phyloP scores from a whole-genome alignment of 108 stramenopile genomes.

The Phaeodactylum tricornutum region DNA sequence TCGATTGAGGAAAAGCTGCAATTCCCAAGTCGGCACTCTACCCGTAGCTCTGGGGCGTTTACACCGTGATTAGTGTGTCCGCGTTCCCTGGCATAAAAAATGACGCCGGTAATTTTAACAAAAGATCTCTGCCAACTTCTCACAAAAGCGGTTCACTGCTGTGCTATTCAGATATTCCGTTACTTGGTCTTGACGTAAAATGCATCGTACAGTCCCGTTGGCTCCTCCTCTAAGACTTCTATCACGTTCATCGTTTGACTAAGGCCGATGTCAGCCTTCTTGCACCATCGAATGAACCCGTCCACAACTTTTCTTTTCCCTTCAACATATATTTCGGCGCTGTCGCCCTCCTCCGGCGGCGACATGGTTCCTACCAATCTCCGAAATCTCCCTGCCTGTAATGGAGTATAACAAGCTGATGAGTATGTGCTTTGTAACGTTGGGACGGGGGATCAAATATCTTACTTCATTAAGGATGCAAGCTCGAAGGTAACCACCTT shows the following conservation, averaged over 20 bases:
- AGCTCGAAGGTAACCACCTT: constrained; percentile 72
- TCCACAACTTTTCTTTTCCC: constrained; percentile 75
- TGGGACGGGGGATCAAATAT: no score
- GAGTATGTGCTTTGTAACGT: no score
- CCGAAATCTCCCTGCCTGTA: constrained; percentile 58
- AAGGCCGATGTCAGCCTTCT: constrained; percentile 41
- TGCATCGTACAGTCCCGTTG: constrained; percentile 73
- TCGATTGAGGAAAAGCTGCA: no score
- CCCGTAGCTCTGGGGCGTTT: no score
- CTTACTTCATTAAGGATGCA: constrained; percentile 77
- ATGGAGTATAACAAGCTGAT: no score
- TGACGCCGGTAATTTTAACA: no score
- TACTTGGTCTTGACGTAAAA: constrained; percentile 60
- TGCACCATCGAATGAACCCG: constrained; percentile 77
- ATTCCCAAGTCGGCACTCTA: no score
- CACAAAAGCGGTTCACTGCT: no score
- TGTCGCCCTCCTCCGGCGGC: constrained; percentile 41
- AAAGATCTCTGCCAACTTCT: no score
- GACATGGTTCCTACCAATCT: constrained; percentile 71
- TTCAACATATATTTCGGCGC: constrained; percentile 18
- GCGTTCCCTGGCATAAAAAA: no score
- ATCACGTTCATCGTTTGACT: constrained; percentile 43
- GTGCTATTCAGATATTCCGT: no score
- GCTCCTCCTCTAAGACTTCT: constrained; percentile 55
- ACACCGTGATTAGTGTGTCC: no score